Percentiles rank a stretch among this genome's conserved stretches.
Evolutionary conservation across 176 grass and related monocot species (phyloP).

Genomic region (Aegilops tauschii): DNA sequence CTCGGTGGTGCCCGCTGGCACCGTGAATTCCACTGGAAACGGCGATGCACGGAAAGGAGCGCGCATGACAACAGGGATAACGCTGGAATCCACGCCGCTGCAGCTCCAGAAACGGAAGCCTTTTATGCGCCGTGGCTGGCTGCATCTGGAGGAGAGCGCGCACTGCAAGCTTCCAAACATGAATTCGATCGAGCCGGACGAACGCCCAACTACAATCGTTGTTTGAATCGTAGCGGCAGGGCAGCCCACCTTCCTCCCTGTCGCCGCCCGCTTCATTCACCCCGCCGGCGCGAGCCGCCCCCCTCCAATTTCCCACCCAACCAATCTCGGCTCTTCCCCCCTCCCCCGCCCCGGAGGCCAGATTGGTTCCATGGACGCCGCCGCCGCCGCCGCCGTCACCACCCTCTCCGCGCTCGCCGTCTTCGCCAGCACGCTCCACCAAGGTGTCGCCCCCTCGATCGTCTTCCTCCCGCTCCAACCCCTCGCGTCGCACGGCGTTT

Average conservation of each 20-base stretch:
- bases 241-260: neutral
- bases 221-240: neutral
- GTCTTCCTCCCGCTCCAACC: neutral
- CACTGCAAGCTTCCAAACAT: conserved; percentile 17
- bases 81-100: neutral
- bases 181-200: neutral
- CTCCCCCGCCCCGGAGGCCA: neutral
- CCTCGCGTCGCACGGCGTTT: neutral
- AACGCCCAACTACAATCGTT: neutral
- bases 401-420: conserved; percentile 47
- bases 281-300: neutral
- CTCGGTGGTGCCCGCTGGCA: too few relatives aligned
- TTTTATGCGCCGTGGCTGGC: neutral
- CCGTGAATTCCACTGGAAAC: too few relatives aligned
- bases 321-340: neutral
- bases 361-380: conserved; percentile 31
- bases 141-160: neutral
- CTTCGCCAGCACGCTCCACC: conserved; percentile 39
- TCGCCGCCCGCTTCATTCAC: neutral
- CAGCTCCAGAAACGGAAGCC: neutral
- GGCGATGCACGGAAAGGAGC: too few relatives aligned
- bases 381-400: conserved; percentile 21
- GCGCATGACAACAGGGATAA: too few relatives aligned
- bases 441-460: conserved; percentile 28
- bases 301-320: neutral